These are phyloP conservation scores for Torulaspora pretoriensis DNA, from an alignment of 1,139 yeast genomes.

Conservation along the genomic window DNA sequence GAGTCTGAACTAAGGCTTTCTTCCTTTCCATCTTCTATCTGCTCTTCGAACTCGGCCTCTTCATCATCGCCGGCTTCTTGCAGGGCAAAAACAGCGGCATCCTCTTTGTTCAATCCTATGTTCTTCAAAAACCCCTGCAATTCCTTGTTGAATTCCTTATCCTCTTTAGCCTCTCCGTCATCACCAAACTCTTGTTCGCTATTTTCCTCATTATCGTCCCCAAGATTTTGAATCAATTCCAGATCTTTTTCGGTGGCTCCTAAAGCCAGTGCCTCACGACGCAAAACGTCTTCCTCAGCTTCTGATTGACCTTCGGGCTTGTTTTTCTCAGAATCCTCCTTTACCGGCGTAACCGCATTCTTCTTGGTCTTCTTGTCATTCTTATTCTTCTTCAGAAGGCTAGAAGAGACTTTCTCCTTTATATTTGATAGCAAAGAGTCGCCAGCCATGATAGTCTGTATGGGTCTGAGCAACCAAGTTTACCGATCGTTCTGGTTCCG, in stretches of 20 bases:
- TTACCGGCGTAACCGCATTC: constrained; percentile 19
- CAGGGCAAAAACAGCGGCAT: constrained; percentile 27
- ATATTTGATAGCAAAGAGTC: constrained; percentile 46
- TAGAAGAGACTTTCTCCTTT: constrained; percentile 51
- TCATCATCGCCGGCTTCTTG: constrained; percentile 32
- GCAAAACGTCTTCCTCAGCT: constrained; percentile 42
- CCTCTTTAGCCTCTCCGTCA: constrained; percentile 41
- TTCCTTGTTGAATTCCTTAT: constrained; percentile 52
- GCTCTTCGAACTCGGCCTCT: constrained; percentile 29
- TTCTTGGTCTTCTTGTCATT: constrained; percentile 13
- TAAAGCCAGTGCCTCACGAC: constrained; percentile 65
- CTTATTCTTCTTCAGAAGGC: constrained; percentile 30
- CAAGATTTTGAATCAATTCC: constrained; percentile 49
- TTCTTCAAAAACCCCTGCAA: constrained; percentile 61
- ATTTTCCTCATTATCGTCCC: constrained; percentile 50
- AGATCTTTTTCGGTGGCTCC: constrained; percentile 75
- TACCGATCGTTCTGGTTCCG: background rate
- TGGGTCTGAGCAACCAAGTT: no score
- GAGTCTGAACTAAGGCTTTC: constrained; percentile 18
- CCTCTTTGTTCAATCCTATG: constrained; percentile 51
- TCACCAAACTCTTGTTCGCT: constrained; percentile 60
- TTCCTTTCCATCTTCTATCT: constrained; percentile 20
- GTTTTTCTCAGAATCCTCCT: constrained; percentile 9
- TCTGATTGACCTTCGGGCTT: constrained; percentile 15
- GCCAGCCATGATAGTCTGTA: constrained; percentile 12